phyloP scores from a whole-genome alignment of 495 filamentous ascomycete genomes.

The Podospora bellae-mahoneyi region DNA sequence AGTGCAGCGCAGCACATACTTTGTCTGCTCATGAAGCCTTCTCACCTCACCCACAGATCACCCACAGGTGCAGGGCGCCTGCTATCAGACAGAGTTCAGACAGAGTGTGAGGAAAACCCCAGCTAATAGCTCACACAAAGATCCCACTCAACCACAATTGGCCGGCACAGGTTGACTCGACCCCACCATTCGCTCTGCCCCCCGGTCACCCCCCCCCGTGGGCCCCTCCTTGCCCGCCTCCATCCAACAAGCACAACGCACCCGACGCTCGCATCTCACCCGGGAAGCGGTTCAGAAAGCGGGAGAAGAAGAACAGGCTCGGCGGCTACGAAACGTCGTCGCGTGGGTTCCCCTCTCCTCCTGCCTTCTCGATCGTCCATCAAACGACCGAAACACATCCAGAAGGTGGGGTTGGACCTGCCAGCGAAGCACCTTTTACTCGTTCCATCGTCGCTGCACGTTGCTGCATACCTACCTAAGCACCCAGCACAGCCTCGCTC shows the following conservation, averaged over 20 bases:
- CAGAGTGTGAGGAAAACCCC: neutral
- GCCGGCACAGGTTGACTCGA: constrained; percentile 3
- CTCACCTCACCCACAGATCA: no score
- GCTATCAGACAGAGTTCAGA: no score
- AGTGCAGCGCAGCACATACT: neutral
- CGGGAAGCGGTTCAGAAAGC: constrained; percentile 7
- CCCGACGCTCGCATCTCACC: constrained; percentile 4
- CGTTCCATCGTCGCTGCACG: neutral
- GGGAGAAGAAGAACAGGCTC: constrained; percentile 10
- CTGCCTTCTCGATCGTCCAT: neutral
- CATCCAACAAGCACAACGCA: no score
- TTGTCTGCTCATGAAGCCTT: neutral
- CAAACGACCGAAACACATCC: neutral
- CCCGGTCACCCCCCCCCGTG: constrained; percentile 7
- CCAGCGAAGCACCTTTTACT: neutral
- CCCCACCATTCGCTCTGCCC: constrained; percentile 7
- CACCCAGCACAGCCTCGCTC: constrained; percentile 35
- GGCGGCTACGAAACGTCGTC: constrained; percentile 14
- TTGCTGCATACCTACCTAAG: neutral
- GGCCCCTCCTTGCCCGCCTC: constrained; percentile 9
- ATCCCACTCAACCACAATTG: constrained; percentile 3
- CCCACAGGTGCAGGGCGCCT: no score
- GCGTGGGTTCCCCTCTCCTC: constrained; percentile 4
- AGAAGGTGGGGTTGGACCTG: neutral
- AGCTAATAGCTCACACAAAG: neutral